Evolutionary conservation across 2,329 filamentous ascomycete species (phyloP).

Genomic region (Amauroascus verrucosus): DNA sequence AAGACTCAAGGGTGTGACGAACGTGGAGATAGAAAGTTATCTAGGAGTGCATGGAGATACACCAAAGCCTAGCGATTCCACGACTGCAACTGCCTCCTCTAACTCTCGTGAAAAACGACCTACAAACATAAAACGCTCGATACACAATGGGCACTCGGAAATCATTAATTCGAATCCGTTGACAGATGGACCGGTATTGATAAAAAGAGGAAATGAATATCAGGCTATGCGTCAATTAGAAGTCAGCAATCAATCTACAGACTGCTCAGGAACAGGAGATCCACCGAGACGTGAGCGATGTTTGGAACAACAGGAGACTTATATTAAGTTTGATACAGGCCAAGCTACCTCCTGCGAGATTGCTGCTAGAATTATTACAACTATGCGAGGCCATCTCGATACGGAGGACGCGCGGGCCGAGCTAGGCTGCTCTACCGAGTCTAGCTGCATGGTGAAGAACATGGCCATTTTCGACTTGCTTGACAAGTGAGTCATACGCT

Average conservation of each 20-base stretch:
- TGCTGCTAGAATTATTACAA: slow-evolving; percentile 19
- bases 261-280: not conserved
- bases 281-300: not conserved
- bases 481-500: slow-evolving; percentile 11
- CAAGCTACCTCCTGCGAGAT: slow-evolving; percentile 17
- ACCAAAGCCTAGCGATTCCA: slow-evolving; percentile 1
- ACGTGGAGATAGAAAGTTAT: slow-evolving; percentile 43
- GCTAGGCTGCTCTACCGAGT: slow-evolving; percentile 17
- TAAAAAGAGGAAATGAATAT: not conserved
- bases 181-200: too few relatives aligned
- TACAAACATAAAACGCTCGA: not conserved
- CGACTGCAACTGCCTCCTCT: not conserved
- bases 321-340: not conserved
- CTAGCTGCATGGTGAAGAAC: slow-evolving; percentile 17
- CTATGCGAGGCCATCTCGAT: slow-evolving; percentile 16
- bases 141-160: not conserved
- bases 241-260: not conserved
- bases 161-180: too few relatives aligned
- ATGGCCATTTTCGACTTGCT: slow-evolving; percentile 18
- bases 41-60: slow-evolving; percentile 10
- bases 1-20: slow-evolving; percentile 46
- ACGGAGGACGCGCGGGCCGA: slow-evolving; percentile 15
- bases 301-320: not conserved
- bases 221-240: not conserved
- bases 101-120: not conserved